phyloP scores from a whole-genome alignment of 352 stramenopile genomes.

The Phytophthora litchii region DNA sequence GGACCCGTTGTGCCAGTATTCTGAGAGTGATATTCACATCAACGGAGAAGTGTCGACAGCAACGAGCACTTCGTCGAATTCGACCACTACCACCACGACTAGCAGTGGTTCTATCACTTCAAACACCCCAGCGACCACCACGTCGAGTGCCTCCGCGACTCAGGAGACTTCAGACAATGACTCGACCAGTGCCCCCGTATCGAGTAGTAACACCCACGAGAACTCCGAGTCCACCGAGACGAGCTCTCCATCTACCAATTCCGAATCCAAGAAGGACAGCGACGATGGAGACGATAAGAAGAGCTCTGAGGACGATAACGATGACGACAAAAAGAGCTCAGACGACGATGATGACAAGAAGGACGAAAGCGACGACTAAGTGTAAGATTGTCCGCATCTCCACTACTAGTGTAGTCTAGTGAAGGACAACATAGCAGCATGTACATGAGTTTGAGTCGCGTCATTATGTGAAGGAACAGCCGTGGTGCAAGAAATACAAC shows the following conservation, averaged over 20 bases:
- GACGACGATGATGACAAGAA: not conserved
- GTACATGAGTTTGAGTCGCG: not conserved
- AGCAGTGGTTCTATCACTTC: no score
- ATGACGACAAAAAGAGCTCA: not conserved
- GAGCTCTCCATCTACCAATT: not conserved
- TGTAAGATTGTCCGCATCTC: not conserved
- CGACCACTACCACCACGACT: slow-evolving; percentile 4
- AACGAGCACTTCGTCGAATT: slow-evolving; percentile 19
- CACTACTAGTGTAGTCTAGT: not conserved
- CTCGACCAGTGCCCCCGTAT: not conserved
- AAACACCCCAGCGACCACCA: not conserved
- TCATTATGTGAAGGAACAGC: not conserved
- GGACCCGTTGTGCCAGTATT: slow-evolving; percentile 38
- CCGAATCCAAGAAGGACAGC: not conserved
- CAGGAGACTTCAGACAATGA: not conserved
- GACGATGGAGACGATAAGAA: not conserved
- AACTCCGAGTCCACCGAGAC: not conserved
- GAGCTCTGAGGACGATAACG: not conserved
- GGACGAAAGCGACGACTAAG: not conserved
- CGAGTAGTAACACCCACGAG: not conserved
- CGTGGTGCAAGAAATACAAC: not conserved
- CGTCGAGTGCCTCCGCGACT: not conserved
- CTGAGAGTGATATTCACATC: slow-evolving; percentile 40
- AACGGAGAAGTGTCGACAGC: slow-evolving; percentile 28
- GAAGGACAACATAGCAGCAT: not conserved